These are phyloP conservation scores for Alternaria arbusti DNA, from an alignment of 2,329 filamentous ascomycete genomes.

Conservation along the genomic window DNA sequence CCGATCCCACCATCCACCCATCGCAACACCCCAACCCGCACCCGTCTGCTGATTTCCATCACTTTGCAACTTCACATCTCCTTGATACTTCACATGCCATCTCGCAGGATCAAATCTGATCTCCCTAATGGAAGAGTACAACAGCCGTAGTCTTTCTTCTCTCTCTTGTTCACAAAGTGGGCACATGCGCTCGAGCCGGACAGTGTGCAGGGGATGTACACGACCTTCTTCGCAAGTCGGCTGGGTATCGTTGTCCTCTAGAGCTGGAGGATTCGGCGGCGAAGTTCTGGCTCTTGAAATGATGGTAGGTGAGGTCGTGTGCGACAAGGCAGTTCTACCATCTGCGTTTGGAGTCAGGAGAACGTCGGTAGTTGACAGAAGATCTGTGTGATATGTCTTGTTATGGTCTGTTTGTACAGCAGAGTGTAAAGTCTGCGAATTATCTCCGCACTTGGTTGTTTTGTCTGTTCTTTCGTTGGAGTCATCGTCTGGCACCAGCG, in stretches of 20 bases:
- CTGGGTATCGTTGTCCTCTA: not conserved
- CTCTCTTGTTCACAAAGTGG: slow-evolving; percentile 8
- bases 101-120: not conserved
- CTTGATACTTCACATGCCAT: slow-evolving; percentile 15
- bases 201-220: slow-evolving; percentile 3
- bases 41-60: not conserved
- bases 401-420: not conserved
- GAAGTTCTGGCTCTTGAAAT: not conserved
- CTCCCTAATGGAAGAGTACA: not conserved
- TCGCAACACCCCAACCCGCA: not conserved
- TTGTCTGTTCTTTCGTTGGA: not conserved
- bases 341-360: not conserved
- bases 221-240: not conserved
- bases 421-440: not conserved
- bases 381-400: not conserved
- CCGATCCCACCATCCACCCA: slow-evolving; percentile 11
- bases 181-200: not conserved
- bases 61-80: not conserved
- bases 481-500: not conserved
- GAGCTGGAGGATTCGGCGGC: too few species aligned
- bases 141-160: slow-evolving; percentile 4
- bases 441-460: not conserved
- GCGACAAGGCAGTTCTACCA: not conserved
- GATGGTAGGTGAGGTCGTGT: not conserved
- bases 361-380: not conserved